phyloP scores from a whole-genome alignment of 345 rosid genomes.

The Heritiera littoralis region DNA sequence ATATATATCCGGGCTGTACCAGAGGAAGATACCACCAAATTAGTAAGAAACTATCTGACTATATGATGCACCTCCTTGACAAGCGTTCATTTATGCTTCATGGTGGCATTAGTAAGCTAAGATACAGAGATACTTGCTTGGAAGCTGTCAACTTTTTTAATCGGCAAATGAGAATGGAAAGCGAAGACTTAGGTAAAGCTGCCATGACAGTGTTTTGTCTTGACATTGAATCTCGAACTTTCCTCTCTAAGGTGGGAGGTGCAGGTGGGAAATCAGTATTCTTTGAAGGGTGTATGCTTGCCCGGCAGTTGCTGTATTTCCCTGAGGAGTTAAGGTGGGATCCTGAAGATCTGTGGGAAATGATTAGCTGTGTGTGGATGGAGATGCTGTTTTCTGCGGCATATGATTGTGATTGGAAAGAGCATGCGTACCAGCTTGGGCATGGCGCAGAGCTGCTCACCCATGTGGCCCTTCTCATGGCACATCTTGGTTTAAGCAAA shows the following conservation, averaged over 20 bases:
- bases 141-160: slow-evolving; percentile 4
- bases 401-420: slow-evolving; percentile 24
- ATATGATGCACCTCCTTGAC: slow-evolving; percentile 17
- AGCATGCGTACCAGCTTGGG: slow-evolving; percentile 26
- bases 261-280: no score
- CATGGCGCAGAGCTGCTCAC: slow-evolving; percentile 30
- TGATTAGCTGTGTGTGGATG: slow-evolving; percentile 26
- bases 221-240: no score
- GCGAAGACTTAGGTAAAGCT: no score
- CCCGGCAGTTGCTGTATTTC: no score
- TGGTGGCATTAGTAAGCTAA: slow-evolving; percentile 5
- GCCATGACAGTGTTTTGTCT: no score
- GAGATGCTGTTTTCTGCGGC: slow-evolving; percentile 30
- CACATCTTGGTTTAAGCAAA: slow-evolving; percentile 24
- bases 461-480: slow-evolving; percentile 28
- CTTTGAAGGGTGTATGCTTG: no score
- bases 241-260: no score
- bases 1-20: not conserved
- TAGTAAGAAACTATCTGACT: slow-evolving; percentile 21
- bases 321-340: not conserved
- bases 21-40: not conserved
- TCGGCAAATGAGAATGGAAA: no score
- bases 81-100: slow-evolving; percentile 20
- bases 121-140: slow-evolving; percentile 14
- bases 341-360: slow-evolving; percentile 23